Evolutionary conservation across 495 filamentous ascomycete species (phyloP).

Genomic region (Xylaria telfairii): DNA sequence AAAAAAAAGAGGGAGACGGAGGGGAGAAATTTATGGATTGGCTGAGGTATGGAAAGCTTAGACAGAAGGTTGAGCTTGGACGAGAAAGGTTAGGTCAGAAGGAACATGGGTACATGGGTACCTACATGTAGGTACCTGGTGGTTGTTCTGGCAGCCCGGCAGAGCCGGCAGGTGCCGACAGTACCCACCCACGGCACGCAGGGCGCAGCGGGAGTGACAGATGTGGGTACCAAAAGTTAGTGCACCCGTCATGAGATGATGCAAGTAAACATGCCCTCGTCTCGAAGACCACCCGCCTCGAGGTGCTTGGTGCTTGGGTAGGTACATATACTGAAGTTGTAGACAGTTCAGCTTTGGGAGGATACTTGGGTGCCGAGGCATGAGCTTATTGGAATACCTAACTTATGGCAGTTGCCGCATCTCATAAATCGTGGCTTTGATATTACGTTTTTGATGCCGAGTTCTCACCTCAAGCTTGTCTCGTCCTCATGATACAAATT

Average conservation of each 20-base stretch:
- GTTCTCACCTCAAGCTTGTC: not conserved
- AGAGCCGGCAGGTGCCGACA: not conserved
- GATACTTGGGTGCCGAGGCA: too few species aligned
- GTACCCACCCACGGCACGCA: not conserved
- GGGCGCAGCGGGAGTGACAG: not conserved
- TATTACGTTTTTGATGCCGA: too few species aligned
- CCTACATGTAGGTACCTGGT: too few species aligned
- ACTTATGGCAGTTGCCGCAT: too few species aligned
- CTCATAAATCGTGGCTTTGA: not conserved
- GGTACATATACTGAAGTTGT: too few species aligned
- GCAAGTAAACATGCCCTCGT: not conserved
- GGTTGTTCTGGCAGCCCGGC: not conserved
- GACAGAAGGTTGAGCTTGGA: not conserved
- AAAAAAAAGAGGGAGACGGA: slow-evolving; percentile 36
- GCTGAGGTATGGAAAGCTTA: slow-evolving; percentile 13
- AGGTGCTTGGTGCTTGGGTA: too few species aligned
- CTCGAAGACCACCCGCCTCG: too few species aligned
- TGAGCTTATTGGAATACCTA: too few species aligned
- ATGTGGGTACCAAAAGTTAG: too few species aligned
- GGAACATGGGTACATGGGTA: too few species aligned
- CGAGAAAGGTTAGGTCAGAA: slow-evolving; percentile 5
- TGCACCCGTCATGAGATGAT: too few species aligned
- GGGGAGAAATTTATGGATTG: slow-evolving; percentile 38
- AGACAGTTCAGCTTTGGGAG: too few species aligned
- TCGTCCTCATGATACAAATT: not conserved